A percentile compares a stretch with the other conserved stretches of the same genome.
Evolutionary conservation across 2,329 filamentous ascomycete genomes (phyloP).

Genomic region (Cytospora chrysosperma): DNA sequence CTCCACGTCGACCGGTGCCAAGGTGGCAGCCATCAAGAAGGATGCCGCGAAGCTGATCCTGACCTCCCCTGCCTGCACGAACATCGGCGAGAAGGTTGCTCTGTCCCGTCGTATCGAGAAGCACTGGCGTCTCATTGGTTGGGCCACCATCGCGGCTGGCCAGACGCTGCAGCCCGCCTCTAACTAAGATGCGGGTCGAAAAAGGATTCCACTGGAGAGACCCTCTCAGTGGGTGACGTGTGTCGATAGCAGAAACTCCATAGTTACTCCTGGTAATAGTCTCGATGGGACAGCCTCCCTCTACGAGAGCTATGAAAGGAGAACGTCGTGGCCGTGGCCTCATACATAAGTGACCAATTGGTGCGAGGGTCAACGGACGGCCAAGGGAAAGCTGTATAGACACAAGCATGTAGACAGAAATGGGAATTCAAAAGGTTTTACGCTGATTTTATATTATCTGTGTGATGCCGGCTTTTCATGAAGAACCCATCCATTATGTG

Average conservation of each 20-base stretch:
- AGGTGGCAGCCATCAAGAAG: conserved; percentile 95
- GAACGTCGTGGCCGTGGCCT: background rate
- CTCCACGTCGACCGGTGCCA: conserved; percentile 93
- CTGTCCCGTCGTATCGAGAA: conserved; percentile 96
- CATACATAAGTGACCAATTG: background rate
- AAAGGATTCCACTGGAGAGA: background rate
- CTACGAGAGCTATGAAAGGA: background rate
- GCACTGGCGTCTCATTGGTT: conserved; percentile 95
- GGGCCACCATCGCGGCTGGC: conserved; percentile 72
- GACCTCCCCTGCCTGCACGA: conserved; percentile 92
- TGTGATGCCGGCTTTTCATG: background rate
- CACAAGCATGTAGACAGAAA: conserved; percentile 4
- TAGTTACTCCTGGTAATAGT: background rate
- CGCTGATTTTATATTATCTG: background rate
- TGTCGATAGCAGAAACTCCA: background rate
- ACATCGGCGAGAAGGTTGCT: conserved; percentile 97
- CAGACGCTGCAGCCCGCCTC: conserved; percentile 32
- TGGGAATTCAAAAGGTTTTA: conserved; percentile 22
- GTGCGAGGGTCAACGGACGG: background rate
- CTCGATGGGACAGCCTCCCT: background rate
- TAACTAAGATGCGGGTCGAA: background rate
- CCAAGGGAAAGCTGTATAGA: background rate
- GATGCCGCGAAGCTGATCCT: conserved; percentile 94
- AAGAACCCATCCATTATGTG: too few species aligned
- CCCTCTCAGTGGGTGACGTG: background rate